These are phyloP conservation scores for Amylocystis lapponica DNA, from an alignment of 768 basidiomycete species.

Conservation along the genomic window DNA sequence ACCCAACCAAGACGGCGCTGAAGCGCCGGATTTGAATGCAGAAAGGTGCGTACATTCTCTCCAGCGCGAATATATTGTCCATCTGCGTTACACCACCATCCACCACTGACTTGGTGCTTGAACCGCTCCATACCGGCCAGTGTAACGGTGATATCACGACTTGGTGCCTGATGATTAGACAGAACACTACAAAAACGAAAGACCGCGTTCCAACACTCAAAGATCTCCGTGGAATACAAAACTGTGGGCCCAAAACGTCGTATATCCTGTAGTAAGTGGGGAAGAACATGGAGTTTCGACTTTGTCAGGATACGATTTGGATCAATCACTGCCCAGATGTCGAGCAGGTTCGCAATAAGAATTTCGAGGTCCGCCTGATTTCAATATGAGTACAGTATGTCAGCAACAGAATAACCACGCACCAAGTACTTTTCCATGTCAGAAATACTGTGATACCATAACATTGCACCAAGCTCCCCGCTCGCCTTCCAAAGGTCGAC, in stretches of 20 bases:
- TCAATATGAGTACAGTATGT: background rate
- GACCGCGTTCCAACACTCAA: conserved; percentile 38
- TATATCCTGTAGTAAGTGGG: conserved; percentile 12
- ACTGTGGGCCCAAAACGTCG: conserved; percentile 29
- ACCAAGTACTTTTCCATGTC: conserved; percentile 10
- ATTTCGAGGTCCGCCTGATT: conserved; percentile 9
- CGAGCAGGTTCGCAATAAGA: conserved; percentile 13
- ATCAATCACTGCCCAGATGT: conserved; percentile 9
- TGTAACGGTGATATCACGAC: conserved; percentile 11
- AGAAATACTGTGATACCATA: conserved; percentile 10
- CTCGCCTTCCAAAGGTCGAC: conserved; percentile 11
- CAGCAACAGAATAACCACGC: background rate
- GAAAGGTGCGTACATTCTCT: too few species aligned
- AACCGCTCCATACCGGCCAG: conserved; percentile 17
- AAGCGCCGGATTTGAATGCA: too few species aligned
- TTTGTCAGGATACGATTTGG: conserved; percentile 12
- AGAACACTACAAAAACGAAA: conserved; percentile 35
- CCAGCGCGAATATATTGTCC: too few species aligned
- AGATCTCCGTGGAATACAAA: conserved; percentile 31
- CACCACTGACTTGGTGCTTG: conserved; percentile 21
- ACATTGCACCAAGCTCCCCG: conserved; percentile 9
- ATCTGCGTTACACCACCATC: too few species aligned
- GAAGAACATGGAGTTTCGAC: conserved; percentile 13
- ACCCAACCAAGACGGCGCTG: too few species aligned
- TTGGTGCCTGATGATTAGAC: conserved; percentile 38